Percentiles rank a stretch among this genome's conserved stretches.
phyloP scores from a whole-genome alignment of 768 basidiomycete species.

The Mycena alexandri region DNA sequence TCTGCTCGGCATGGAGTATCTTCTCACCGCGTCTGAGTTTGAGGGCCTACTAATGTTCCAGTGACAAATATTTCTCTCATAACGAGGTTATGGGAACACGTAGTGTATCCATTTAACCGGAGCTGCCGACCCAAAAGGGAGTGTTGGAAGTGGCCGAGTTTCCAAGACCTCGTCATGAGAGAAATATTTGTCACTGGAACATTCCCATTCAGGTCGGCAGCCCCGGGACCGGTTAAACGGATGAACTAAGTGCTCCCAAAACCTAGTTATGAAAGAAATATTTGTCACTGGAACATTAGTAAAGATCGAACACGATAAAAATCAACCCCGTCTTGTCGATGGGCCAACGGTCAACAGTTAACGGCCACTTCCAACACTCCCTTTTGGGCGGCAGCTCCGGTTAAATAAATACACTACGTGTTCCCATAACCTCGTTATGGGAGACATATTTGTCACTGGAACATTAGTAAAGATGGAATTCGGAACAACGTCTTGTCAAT shows the following conservation, averaged over 20 bases:
- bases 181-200: background rate
- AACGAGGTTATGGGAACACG: constrained; percentile 9
- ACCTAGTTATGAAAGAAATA: background rate
- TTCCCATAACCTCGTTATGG: constrained; percentile 11
- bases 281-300: constrained; percentile 16
- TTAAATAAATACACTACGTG: constrained; percentile 7
- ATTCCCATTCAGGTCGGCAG: constrained; percentile 4
- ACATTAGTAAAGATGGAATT: constrained; percentile 16
- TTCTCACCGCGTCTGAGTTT: too few species aligned
- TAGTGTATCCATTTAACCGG: constrained; percentile 14
- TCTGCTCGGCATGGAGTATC: too few species aligned
- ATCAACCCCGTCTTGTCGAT: constrained; percentile 10
- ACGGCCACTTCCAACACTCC: constrained; percentile 10
- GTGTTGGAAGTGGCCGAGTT: constrained; percentile 1
- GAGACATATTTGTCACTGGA: constrained; percentile 13
- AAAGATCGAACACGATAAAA: constrained; percentile 14
- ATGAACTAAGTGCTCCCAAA: background rate
- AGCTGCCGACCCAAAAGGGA: constrained; percentile 15
- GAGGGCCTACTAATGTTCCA: too few species aligned
- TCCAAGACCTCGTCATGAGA: background rate
- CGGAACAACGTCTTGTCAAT: constrained; percentile 15
- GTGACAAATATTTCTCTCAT: constrained; percentile 16
- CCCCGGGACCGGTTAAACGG: constrained; percentile 12
- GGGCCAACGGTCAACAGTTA: constrained; percentile 6
- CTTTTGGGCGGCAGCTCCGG: constrained; percentile 13